Percentiles rank a stretch among this genome's conserved stretches.
These are phyloP conservation scores for Saccharomycopsis sp. DNA, from an alignment of 805 yeast genomes.

Conservation along the genomic window DNA sequence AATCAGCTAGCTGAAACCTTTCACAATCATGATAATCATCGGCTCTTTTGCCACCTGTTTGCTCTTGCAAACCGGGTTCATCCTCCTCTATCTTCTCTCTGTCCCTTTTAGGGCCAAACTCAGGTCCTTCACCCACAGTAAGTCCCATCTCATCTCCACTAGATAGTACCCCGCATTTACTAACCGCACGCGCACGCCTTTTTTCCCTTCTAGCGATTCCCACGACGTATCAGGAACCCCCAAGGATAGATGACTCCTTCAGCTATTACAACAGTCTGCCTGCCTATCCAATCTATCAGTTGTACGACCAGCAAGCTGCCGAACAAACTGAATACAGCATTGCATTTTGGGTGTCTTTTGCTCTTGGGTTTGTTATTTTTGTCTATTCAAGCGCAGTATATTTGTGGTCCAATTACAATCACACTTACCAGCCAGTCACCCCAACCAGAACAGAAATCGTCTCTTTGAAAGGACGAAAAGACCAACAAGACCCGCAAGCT, in stretches of 20 bases:
- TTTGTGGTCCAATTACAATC: too few species aligned
- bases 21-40: not conserved
- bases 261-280: not conserved
- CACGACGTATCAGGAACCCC: not conserved
- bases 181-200: not conserved
- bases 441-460: not conserved
- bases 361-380: not conserved
- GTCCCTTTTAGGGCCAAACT: not conserved
- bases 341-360: not conserved
- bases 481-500: too few species aligned
- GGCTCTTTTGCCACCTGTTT: not conserved
- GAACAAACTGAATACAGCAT: not conserved
- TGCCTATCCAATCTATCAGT: not conserved
- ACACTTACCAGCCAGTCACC: not conserved
- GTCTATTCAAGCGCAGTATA: not conserved
- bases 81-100: not conserved
- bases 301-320: not conserved
- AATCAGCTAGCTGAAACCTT: not conserved
- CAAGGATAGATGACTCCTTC: not conserved
- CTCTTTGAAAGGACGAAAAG: too few species aligned
- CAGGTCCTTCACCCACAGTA: not conserved
- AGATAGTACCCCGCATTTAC: not conserved
- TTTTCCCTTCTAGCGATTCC: not conserved
- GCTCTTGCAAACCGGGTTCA: not conserved
- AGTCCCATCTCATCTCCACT: not conserved